phyloP scores from a whole-genome alignment of 2,329 filamentous ascomycete species.

The Dactylellina parvicollis region DNA sequence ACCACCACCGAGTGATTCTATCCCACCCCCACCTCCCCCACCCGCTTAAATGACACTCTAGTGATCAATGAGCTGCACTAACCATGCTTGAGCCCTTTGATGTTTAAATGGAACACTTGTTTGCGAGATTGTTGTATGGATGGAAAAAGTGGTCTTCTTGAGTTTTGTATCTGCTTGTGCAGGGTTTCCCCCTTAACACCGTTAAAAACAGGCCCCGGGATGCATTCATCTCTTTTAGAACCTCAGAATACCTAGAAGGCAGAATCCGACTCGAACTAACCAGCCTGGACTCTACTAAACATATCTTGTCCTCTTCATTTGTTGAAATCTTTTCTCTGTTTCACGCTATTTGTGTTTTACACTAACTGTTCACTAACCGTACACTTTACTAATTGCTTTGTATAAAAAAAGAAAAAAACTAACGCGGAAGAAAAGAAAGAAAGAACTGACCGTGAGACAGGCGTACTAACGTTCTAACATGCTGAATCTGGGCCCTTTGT shows the following conservation, averaged over 20 bases:
- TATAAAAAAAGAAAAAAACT: slow-evolving; percentile 33
- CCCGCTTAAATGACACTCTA: slow-evolving; percentile 1
- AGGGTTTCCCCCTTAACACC: background rate
- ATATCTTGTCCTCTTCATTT: slow-evolving; percentile 8
- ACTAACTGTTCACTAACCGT: slow-evolving; percentile 54
- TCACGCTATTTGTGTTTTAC: slow-evolving; percentile 23
- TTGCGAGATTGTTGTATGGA: background rate
- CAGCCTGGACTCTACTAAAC: slow-evolving; percentile 10
- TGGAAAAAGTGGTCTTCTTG: slow-evolving; percentile 4
- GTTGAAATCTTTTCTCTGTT: slow-evolving; percentile 9
- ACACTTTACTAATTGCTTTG: slow-evolving; percentile 40
- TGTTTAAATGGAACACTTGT: slow-evolving; percentile 19
- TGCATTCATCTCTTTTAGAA: background rate
- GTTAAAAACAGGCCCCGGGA: background rate
- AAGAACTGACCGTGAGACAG: slow-evolving; percentile 50
- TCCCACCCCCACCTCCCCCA: slow-evolving; percentile 57
- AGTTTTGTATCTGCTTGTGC: slow-evolving; percentile 1
- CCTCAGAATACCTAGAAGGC: background rate
- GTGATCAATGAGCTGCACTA: background rate
- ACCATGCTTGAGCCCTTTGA: background rate
- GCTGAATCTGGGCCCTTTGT: slow-evolving; percentile 1
- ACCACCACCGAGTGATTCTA: slow-evolving; percentile 54
- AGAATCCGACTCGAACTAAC: slow-evolving; percentile 25
- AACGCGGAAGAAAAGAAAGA: slow-evolving; percentile 2
- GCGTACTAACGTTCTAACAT: slow-evolving; percentile 47